phyloP scores from a whole-genome alignment of 768 basidiomycete genomes.

The Suillus brevipes region DNA sequence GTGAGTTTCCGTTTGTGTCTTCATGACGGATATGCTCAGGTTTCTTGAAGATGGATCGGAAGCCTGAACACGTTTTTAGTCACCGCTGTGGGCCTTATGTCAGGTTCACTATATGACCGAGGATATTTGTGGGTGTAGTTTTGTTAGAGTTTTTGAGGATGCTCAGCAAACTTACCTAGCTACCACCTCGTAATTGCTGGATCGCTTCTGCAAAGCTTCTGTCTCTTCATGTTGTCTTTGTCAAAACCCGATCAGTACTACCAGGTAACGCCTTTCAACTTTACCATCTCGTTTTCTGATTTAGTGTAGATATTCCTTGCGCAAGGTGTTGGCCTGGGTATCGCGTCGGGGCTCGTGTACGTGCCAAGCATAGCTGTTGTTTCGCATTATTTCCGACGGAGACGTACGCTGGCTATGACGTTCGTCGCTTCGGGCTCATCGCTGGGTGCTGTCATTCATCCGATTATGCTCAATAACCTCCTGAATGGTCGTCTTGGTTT shows the following conservation, averaged over 20 bases:
- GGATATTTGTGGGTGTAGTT: conserved; percentile 47
- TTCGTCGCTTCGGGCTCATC: conserved; percentile 38
- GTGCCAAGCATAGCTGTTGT: conserved; percentile 42
- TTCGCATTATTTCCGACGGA: conserved; percentile 41
- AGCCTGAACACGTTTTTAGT: conserved; percentile 49
- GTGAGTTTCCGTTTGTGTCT: conserved; percentile 24
- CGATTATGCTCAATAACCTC: conserved; percentile 28
- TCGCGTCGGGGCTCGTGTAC: conserved; percentile 44
- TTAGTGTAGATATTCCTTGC: conserved; percentile 19
- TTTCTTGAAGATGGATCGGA: conserved; percentile 43
- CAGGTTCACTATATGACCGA: conserved; percentile 50
- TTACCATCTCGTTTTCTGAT: background rate
- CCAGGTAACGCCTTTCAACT: conserved; percentile 26
- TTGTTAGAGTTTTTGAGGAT: background rate
- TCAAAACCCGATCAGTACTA: conserved; percentile 39
- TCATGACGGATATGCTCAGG: conserved; percentile 9
- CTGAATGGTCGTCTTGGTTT: conserved; percentile 27
- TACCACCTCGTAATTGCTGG: conserved; percentile 47
- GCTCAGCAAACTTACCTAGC: conserved; percentile 24
- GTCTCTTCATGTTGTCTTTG: conserved; percentile 45
- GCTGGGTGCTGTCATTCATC: conserved; percentile 17
- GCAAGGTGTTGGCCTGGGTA: conserved; percentile 36
- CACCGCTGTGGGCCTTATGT: conserved; percentile 43
- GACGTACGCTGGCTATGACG: conserved; percentile 41
- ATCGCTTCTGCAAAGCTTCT: conserved; percentile 42